Evolutionary conservation across 108 stramenopile species (phyloP), one percentile per base, ranked within the genome.

Genomic region (Nannochloropsis oceanica): DNA sequence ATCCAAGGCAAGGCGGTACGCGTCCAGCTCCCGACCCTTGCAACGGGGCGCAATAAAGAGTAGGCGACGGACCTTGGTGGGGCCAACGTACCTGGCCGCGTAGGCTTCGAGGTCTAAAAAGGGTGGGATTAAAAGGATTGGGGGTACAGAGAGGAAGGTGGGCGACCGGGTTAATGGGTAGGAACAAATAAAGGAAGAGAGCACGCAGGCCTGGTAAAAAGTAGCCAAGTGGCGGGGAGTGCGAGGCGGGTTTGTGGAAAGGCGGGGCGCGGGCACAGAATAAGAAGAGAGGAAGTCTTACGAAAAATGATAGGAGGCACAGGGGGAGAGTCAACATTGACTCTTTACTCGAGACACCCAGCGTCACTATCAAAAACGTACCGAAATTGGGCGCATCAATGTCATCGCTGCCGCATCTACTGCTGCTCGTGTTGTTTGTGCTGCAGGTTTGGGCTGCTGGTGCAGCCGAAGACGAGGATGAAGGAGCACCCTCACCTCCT

Each of bases 1-100:
- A 12, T 42, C 8, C 80, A 87, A 80, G 26, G 87, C 81, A n/a
- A 79, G 44, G 14, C 84, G 42, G 83, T 84, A 84, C 80, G 83
- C 83, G 44, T 87, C 87, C 1, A 80, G 87, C 11, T 79, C 87
- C 27, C 83, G 87, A 9, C 26, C 80, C 25, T 83, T 83, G 81
- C 87, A 87, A 20, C 84, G 79, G 80, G 80, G 43, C 83, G 87
- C 83, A n/a, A 87, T 84, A 79, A 83, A 87, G 34, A 84, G 80
- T 12, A 87, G 84, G 27, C 87, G 83, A 8, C 80, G 79, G 46
- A 87, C 27, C 80, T 81, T 84, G 27, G 87, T 87, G 81, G 44
- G 81, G 50, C 87, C 87, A 44, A 73, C 79, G 80, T 87, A 87
- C 43, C 87, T 80, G 79, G 87, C 83, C 25, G 83, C 83, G 81